phyloP scores from a whole-genome alignment of 495 filamentous ascomycete genomes.

The Penicillium flavigenum region DNA sequence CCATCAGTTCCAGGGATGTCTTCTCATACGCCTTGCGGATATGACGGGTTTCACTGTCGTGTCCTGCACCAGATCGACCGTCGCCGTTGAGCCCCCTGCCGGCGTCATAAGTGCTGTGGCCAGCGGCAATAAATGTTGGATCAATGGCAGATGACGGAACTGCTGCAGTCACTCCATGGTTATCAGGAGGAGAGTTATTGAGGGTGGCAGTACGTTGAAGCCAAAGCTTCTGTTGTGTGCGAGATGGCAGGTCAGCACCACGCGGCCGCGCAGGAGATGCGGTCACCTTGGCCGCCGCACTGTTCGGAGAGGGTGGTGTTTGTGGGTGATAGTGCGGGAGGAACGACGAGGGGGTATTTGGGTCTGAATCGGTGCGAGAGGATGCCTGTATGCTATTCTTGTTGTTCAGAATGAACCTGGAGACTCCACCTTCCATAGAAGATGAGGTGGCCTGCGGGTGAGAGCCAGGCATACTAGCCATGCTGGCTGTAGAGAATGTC shows the following conservation, averaged over 20 bases:
- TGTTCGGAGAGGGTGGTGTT: constrained; percentile 44
- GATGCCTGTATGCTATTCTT: constrained; percentile 33
- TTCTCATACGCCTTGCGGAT: constrained; percentile 49
- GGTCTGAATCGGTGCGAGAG: constrained; percentile 48
- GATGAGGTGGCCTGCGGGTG: constrained; percentile 43
- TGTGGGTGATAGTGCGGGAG: constrained; percentile 50
- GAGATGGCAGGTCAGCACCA: constrained; percentile 41
- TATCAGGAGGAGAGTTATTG: constrained; percentile 49
- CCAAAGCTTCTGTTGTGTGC: constrained; percentile 52
- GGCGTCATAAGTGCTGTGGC: constrained; percentile 34
- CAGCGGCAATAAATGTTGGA: constrained; percentile 30
- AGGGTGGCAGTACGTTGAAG: constrained; percentile 49
- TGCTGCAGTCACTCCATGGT: constrained; percentile 34
- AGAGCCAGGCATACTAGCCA: constrained; percentile 31
- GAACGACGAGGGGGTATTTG: constrained; percentile 50
- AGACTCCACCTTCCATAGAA: constrained; percentile 51
- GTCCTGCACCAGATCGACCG: constrained; percentile 27
- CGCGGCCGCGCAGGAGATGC: constrained; percentile 39
- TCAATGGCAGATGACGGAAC: constrained; percentile 38
- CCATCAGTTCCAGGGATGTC: constrained; percentile 42
- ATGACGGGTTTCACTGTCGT: constrained; percentile 44
- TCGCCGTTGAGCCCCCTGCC: constrained; percentile 36
- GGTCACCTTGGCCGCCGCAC: constrained; percentile 16
- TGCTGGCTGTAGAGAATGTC: constrained; percentile 31
- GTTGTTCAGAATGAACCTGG: constrained; percentile 44